phyloP scores from a whole-genome alignment of 441 rosid species.

The Adansonia grandidieri region DNA sequence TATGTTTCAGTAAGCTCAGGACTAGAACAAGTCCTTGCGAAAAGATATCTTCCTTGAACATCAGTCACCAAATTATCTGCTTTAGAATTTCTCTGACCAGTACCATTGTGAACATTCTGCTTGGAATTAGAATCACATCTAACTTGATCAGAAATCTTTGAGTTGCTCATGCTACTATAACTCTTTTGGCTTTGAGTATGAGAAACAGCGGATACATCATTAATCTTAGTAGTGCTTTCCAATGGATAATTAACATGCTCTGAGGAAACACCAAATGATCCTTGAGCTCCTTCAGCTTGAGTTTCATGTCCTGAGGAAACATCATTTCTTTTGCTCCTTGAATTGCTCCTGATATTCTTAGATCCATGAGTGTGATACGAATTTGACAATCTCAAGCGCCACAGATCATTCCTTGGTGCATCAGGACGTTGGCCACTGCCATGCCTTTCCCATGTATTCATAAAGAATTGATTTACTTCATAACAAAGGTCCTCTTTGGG shows the following conservation, averaged over 20 bases:
- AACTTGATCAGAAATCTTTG: constrained; percentile 48
- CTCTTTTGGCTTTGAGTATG: constrained; percentile 50
- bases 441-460: constrained; percentile 98
- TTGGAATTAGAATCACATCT: constrained; percentile 50
- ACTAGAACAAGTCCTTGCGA: constrained; percentile 93
- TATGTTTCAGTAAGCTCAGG: constrained; percentile 90
- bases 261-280: constrained; percentile 42
- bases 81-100: constrained; percentile 54
- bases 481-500: constrained; percentile 45
- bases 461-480: constrained; percentile 87
- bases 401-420: constrained; percentile 68
- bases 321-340: constrained; percentile 48
- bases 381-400: constrained; percentile 54
- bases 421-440: constrained; percentile 94
- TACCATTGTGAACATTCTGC: constrained; percentile 48
- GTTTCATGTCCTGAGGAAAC: constrained; percentile 40
- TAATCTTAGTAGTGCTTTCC: constrained; percentile 47
- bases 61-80: constrained; percentile 57
- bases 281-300: constrained; percentile 45
- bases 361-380: constrained; percentile 46
- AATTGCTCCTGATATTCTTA: constrained; percentile 46
- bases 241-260: constrained; percentile 47
- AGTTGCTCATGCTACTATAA: constrained; percentile 39
- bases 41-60: constrained; percentile 69
- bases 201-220: constrained; percentile 44